These are phyloP conservation scores for Pleomassaria siparia DNA, from an alignment of 2,329 filamentous ascomycete species.

Conservation along the genomic window DNA sequence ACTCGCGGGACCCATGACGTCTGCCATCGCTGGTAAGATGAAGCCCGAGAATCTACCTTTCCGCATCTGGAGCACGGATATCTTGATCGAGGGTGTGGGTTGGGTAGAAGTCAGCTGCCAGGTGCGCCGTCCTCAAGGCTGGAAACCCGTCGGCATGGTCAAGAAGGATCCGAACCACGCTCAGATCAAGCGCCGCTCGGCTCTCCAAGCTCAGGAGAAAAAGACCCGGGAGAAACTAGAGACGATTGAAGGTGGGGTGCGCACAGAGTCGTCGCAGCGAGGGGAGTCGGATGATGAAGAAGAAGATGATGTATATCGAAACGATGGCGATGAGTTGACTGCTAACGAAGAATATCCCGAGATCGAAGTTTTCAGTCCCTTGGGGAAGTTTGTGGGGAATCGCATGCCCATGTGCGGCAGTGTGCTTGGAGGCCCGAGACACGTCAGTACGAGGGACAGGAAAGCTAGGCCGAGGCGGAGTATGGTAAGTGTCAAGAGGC, in stretches of 20 bases:
- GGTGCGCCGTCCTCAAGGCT: conserved; percentile 56
- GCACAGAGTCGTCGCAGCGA: not conserved
- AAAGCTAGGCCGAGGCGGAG: conserved; percentile 64
- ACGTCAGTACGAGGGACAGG: conserved; percentile 51
- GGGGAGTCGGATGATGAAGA: not conserved
- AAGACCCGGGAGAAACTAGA: conserved; percentile 15
- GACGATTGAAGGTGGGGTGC: conserved; percentile 14
- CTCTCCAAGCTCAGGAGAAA: conserved; percentile 12
- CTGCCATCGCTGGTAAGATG: conserved; percentile 62
- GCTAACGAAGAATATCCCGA: conserved; percentile 57
- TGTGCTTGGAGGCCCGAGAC: conserved; percentile 59
- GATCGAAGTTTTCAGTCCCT: conserved; percentile 82
- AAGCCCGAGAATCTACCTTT: conserved; percentile 74
- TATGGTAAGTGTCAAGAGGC: conserved; percentile 59
- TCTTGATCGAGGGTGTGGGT: conserved; percentile 87
- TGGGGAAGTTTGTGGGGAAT: conserved; percentile 74
- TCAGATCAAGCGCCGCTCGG: conserved; percentile 14
- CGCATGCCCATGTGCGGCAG: conserved; percentile 72
- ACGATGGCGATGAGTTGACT: conserved; percentile 54
- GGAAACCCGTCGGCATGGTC: conserved; percentile 48
- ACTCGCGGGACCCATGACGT: conserved; percentile 73
- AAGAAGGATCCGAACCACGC: conserved; percentile 44
- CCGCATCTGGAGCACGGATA: conserved; percentile 75
- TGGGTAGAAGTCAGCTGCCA: conserved; percentile 91
- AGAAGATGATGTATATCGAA: conserved; percentile 63